phyloP scores from a whole-genome alignment of 371 early-diverging fungal genomes.

The Neoconidiobolus thromboides region DNA sequence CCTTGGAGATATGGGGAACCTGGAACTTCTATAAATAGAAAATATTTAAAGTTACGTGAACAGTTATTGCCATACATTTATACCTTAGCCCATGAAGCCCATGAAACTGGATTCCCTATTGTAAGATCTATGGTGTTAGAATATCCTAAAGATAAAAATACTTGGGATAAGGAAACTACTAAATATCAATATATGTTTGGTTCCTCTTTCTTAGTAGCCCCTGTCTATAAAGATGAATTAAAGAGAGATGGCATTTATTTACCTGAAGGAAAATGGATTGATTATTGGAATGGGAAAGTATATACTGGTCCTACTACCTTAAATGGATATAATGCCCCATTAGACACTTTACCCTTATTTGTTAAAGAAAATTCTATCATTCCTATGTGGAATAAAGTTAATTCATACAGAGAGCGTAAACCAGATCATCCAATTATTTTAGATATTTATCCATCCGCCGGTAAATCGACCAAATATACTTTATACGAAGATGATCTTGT shows the following conservation, averaged over 20 bases:
- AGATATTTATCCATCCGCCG: background rate
- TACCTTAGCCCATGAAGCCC: background rate
- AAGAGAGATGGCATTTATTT: background rate
- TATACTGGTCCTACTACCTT: background rate
- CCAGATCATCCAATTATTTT: background rate
- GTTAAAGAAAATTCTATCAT: background rate
- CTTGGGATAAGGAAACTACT: background rate
- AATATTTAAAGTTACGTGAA: background rate
- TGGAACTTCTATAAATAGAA: background rate
- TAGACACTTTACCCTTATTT: background rate
- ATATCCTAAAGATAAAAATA: background rate
- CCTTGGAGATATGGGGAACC: constrained; percentile 2
- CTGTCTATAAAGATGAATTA: background rate
- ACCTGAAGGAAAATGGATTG: background rate
- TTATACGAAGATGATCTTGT: constrained; percentile 1
- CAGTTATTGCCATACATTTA: background rate
- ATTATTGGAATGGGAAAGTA: background rate
- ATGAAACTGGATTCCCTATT: background rate
- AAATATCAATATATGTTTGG: constrained; percentile 1
- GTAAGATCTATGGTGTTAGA: background rate
- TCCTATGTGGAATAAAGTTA: background rate
- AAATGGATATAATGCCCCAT: background rate
- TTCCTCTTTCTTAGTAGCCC: background rate
- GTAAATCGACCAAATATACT: background rate
- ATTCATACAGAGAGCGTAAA: background rate